Conservation (phyloP, 2,329 filamentous ascomycete genomes). For the Colletotrichum sp. region DNA sequence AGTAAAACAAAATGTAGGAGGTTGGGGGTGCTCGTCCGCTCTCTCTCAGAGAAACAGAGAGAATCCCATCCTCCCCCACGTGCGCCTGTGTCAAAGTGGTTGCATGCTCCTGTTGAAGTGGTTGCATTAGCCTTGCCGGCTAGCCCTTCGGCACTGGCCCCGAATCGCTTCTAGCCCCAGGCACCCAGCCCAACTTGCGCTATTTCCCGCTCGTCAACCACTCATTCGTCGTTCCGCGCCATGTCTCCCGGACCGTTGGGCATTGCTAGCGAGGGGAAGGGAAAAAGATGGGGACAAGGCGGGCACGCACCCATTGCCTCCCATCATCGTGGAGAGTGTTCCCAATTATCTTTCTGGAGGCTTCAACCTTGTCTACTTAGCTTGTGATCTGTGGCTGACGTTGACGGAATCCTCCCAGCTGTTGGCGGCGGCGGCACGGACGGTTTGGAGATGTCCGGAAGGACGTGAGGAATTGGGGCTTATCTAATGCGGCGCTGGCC, state of each 20-base stretch:
- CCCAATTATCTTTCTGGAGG: not conserved
- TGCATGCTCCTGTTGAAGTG: slow-evolving; percentile 10
- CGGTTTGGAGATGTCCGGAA: slow-evolving; percentile 22
- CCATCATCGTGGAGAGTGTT: not conserved
- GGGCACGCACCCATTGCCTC: not conserved
- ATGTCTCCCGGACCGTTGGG: not conserved
- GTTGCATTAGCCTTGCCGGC: slow-evolving; percentile 20
- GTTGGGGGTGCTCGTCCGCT: not conserved
- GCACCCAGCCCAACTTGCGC: not conserved
- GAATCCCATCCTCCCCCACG: not conserved
- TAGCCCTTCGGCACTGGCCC: slow-evolving; percentile 3
- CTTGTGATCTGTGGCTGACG: slow-evolving; percentile 17
- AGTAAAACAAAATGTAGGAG: not conserved
- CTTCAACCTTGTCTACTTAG: not conserved
- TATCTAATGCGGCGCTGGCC: not conserved
- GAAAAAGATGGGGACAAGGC: not conserved
- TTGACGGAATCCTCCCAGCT: not conserved
- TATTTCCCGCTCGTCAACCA: not conserved
- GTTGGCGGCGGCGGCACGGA: not conserved
- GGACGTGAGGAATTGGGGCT: slow-evolving; percentile 15
- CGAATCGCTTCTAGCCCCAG: not conserved
- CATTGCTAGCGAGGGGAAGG: not conserved
- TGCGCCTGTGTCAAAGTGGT: slow-evolving; percentile 12
- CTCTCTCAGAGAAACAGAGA: not conserved
- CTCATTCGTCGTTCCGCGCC: not conserved